phyloP scores from a whole-genome alignment of 1,284 basidiomycete genomes.

The Microstroma glucosiphilum region DNA sequence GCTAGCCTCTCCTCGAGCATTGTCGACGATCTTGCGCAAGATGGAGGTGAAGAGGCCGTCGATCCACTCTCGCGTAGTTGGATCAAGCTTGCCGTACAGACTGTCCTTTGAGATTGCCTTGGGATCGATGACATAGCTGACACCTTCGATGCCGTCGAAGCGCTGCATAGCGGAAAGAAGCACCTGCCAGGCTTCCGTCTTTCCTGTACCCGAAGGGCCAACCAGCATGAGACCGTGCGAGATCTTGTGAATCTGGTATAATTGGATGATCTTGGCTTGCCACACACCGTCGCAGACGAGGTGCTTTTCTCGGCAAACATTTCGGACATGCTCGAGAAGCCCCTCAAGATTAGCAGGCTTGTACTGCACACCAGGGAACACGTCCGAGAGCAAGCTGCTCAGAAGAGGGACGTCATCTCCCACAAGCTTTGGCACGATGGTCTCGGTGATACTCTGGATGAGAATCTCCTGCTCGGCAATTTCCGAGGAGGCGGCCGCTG shows the following conservation, averaged over 20 bases:
- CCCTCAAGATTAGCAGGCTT: conserved; percentile 79
- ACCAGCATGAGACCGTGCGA: conserved; percentile 99
- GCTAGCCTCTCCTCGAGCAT: conserved; percentile 91
- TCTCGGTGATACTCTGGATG: conserved; percentile 98
- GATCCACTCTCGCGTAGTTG: conserved; percentile 97
- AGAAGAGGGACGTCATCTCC: conserved; percentile 93
- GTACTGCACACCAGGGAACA: conserved; percentile 93
- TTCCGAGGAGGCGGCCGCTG: conserved; percentile 26
- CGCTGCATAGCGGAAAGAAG: conserved; percentile 83
- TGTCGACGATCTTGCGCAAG: conserved; percentile 93
- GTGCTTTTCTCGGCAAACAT: conserved; percentile 79
- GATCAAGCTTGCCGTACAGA: conserved; percentile 92
- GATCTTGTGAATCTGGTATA: conserved; percentile 99
- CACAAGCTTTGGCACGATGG: conserved; percentile 95
- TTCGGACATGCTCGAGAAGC: conserved; percentile 73
- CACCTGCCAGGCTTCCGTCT: conserved; percentile 95
- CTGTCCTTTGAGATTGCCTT: conserved; percentile 99
- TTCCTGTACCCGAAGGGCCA: conserved; percentile 91
- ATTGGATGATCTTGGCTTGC: conserved; percentile 90
- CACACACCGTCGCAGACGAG: conserved; percentile 70
- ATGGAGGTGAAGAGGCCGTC: conserved; percentile 98
- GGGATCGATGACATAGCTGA: conserved; percentile 94
- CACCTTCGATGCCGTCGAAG: conserved; percentile 83
- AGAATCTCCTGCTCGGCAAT: conserved; percentile 89
- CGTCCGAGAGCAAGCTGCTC: conserved; percentile 87